Evolutionary conservation across 805 yeast species (phyloP), one percentile per base, ranked within the genome.

Genomic region (Cyberlindnera euphorbiiphila): DNA sequence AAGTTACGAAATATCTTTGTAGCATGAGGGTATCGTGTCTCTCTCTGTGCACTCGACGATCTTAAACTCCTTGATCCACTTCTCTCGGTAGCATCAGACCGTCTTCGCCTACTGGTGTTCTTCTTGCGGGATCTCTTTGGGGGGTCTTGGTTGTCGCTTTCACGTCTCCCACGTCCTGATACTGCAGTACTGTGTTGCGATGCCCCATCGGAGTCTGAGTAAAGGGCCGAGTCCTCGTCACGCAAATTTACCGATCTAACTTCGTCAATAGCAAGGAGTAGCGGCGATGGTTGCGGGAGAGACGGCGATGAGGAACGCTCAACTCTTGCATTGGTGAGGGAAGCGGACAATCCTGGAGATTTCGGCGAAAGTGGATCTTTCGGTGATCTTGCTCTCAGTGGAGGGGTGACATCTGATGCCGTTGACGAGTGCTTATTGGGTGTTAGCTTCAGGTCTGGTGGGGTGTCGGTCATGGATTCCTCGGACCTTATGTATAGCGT

Each of bases 1-100:
- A 93, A 61, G 57, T 91, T 88, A 32, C 94, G 72, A 58, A 81
- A 86, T 12, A 87, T 78, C 65, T 82, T 81, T 2, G 88, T 84
- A 0, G 84, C 71, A 7, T 78, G 74, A 9, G 71, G 64, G 26
- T 41, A 36, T 20, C 64, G 54, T 15, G 41, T 41, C 7, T 51
- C 56, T 23, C 53, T 42, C 9, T 44, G 52, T 8, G 36, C 43
- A 30, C 54, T 47, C 8, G 47, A 41, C 5, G 61, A 56, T 22
- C 53, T 45, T 6, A 45, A 6, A 14, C 50, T 39, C 17, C 52
- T 43, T 3, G 34, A 25, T n/a, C 48, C 42, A 24, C 55, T 50
- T 12, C 37, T 42, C 16, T 51, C 57, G 22, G 61, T 52, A 10
- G 51, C 38, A 26, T 51, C 58, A 21, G 59, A 49, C 20, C 42